Evolutionary conservation across 139 green algal genomes (phyloP).

Genomic region (Chlamydomonas eustigma): DNA sequence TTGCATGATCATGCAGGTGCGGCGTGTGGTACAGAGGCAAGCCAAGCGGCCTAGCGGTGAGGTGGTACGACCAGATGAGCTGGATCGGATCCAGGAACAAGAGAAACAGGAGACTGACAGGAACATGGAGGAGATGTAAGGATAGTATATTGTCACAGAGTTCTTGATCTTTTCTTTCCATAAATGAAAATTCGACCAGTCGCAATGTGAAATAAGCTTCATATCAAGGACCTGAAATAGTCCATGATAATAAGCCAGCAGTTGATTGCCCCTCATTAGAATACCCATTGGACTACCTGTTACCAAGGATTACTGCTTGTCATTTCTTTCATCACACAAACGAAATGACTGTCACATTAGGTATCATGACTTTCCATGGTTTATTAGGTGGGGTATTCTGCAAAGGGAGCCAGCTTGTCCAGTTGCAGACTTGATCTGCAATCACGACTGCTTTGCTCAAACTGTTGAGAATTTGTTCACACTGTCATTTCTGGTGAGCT

Average conservation of each 20-base stretch:
- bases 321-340: no score
- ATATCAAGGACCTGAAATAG: no score
- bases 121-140: conserved; percentile 76
- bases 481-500: conserved; percentile 76
- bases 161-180: no score
- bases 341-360: no score
- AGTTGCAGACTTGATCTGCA: conserved; percentile 46
- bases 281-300: no score
- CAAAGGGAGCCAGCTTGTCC: background rate
- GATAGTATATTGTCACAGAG: no score
- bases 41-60: conserved; percentile 31
- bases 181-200: no score
- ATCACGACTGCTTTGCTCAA: conserved; percentile 69
- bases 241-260: no score
- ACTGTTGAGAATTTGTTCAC: conserved; percentile 87
- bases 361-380: no score
- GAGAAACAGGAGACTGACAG: conserved; percentile 63
- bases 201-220: no score
- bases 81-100: conserved; percentile 18
- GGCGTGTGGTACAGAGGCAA: conserved; percentile 13
- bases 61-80: conserved; percentile 41
- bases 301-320: no score
- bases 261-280: no score
- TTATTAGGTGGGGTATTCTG: background rate
- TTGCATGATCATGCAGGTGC: conserved; percentile 17